phyloP scores from a whole-genome alignment of 352 stramenopile genomes.

The Stramenopiles sp. region DNA sequence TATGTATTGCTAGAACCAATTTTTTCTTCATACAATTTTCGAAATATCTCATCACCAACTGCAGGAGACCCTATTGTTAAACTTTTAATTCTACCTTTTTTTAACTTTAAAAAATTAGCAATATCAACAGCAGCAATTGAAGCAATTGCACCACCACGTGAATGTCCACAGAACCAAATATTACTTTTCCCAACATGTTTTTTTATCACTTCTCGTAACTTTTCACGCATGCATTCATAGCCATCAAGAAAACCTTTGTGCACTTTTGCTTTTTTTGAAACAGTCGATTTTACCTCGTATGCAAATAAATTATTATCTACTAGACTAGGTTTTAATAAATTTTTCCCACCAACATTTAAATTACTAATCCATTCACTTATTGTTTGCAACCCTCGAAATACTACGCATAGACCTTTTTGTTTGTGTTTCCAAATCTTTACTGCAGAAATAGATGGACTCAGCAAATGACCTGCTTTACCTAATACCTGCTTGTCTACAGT shows the following conservation, averaged over 20 bases:
- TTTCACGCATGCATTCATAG: not conserved
- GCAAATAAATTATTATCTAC: not conserved
- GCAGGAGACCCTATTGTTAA: not conserved
- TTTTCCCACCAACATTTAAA: not conserved
- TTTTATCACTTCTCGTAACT: not conserved
- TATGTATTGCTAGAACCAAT: not conserved
- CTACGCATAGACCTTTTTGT: not conserved
- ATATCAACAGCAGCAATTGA: not conserved
- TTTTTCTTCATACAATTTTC: not conserved
- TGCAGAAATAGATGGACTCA: not conserved
- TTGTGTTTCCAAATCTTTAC: not conserved
- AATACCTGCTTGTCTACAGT: too few species aligned
- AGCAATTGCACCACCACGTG: not conserved
- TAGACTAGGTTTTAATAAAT: not conserved
- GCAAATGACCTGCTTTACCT: not conserved
- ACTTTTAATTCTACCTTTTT: not conserved
- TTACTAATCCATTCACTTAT: not conserved
- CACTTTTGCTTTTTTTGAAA: too few species aligned
- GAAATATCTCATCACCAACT: not conserved
- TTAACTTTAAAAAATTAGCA: not conserved
- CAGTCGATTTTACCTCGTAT: not conserved
- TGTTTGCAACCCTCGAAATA: not conserved
- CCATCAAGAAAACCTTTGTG: not conserved
- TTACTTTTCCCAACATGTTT: not conserved
- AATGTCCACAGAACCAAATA: not conserved